Evolutionary conservation across 257 asterid genomes (phyloP).

Genomic region (Eustoma russellianum): DNA sequence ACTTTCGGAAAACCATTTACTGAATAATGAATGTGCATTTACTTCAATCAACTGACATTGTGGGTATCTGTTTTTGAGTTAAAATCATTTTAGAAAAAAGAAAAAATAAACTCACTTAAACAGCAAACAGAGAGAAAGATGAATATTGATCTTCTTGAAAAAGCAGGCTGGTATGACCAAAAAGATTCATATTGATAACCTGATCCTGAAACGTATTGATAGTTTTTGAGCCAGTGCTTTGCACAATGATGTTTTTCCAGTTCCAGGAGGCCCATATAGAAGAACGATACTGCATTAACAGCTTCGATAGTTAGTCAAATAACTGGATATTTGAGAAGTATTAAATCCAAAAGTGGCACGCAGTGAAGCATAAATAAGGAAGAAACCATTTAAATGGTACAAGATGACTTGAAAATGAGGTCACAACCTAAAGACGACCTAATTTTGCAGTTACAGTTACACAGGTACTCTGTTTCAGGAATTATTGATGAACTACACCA

Average conservation of each 20-base stretch:
- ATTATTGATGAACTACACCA: no score
- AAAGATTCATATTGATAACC: constrained; percentile 30
- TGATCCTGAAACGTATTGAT: constrained; percentile 74
- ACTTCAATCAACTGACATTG: constrained; percentile 91
- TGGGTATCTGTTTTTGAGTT: constrained; percentile 47
- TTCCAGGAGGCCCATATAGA: constrained; percentile 99
- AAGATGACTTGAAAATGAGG: not conserved
- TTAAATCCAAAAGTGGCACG: not conserved
- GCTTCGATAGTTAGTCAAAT: constrained; percentile 3
- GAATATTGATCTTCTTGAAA: not conserved
- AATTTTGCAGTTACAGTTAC: not conserved
- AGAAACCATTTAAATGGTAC: not conserved
- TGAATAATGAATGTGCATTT: constrained; percentile 95
- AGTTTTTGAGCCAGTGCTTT: constrained; percentile 96
- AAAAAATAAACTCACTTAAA: not conserved
- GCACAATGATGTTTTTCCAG: constrained; percentile 98
- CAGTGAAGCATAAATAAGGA: not conserved
- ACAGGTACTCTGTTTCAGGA: no score
- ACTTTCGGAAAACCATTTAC: constrained; percentile 99
- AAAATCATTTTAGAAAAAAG: not conserved
- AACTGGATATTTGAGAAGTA: no score
- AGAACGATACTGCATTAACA: constrained; percentile 70
- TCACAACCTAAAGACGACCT: not conserved
- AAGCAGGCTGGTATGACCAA: not conserved
- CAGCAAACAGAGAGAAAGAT: not conserved